phyloP scores from a whole-genome alignment of 352 stramenopile species.

The Phytophthora crassamura region DNA sequence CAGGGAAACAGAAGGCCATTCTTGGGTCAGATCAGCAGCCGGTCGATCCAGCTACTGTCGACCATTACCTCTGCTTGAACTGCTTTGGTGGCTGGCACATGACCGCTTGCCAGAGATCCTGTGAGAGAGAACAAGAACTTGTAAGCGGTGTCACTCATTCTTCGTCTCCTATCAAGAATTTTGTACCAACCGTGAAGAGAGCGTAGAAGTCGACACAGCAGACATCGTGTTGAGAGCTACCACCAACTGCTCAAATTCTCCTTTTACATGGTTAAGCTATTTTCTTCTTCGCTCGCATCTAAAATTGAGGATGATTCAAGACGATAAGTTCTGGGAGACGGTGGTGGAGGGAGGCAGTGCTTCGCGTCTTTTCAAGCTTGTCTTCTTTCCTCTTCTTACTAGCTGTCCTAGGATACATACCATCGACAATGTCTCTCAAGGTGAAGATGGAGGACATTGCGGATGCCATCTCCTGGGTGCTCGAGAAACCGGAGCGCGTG shows the following conservation, averaged over 20 bases:
- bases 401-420: neutral
- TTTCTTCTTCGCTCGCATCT: no score
- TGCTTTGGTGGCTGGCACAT: neutral
- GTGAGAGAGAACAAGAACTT: neutral
- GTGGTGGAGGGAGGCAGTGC: no score
- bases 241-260: no score
- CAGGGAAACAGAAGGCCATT: neutral
- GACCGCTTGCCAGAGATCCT: neutral
- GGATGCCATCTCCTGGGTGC: conserved; percentile 36
- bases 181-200: no score
- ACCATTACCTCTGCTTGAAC: neutral
- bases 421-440: conserved; percentile 30
- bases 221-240: no score
- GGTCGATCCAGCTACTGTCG: no score
- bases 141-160: no score
- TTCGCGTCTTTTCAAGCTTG: neutral
- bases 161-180: no score
- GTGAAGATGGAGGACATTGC: conserved; percentile 28
- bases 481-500: conserved; percentile 34
- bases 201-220: no score
- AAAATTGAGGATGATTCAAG: no score
- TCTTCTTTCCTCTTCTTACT: neutral
- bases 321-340: no score
- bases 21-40: neutral
- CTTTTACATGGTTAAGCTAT: no score